Evolutionary conservation across 2,329 filamentous ascomycete genomes (phyloP).

Genomic region (Trematosphaeria pertusa): DNA sequence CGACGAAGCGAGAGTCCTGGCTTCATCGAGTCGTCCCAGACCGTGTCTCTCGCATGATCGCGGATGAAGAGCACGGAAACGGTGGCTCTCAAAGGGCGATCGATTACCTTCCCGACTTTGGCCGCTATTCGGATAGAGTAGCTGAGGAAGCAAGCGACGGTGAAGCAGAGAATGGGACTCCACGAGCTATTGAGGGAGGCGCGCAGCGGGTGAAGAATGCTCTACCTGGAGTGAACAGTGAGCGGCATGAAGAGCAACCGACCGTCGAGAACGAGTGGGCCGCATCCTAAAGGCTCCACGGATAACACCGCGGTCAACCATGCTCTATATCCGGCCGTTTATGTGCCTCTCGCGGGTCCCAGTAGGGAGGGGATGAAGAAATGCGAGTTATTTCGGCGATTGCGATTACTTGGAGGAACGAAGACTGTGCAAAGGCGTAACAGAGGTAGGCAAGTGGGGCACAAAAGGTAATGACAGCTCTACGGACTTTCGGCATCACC

Average conservation of each 20-base stretch:
- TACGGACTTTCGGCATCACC: no score
- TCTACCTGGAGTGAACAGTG: slow-evolving; percentile 16
- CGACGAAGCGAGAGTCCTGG: slow-evolving; percentile 40
- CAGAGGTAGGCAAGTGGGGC: no score
- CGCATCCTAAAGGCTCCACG: not conserved
- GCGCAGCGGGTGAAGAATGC: slow-evolving; percentile 23
- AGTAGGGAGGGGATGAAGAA: no score
- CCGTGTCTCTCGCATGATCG: slow-evolving; percentile 40
- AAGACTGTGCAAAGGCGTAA: no score
- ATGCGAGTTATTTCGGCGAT: no score
- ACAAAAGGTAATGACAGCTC: no score
- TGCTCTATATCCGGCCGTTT: no score
- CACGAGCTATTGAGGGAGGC: slow-evolving; percentile 29
- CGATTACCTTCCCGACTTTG: slow-evolving; percentile 37
- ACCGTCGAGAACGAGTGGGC: slow-evolving; percentile 38
- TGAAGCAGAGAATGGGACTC: slow-evolving; percentile 21
- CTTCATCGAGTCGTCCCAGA: slow-evolving; percentile 39
- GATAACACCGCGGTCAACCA: no score
- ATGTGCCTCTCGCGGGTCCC: no score
- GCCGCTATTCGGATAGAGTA: slow-evolving; percentile 38
- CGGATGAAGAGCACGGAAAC: slow-evolving; percentile 35
- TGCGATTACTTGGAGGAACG: no score
- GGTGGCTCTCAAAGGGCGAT: slow-evolving; percentile 31
- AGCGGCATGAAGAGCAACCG: slow-evolving; percentile 22
- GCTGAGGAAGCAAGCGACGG: slow-evolving; percentile 31